A percentile compares a stretch with the other conserved stretches of the same genome.
These are phyloP conservation scores for Salix purpurea DNA, from an alignment of 345 rosid species.

Conservation along the genomic window DNA sequence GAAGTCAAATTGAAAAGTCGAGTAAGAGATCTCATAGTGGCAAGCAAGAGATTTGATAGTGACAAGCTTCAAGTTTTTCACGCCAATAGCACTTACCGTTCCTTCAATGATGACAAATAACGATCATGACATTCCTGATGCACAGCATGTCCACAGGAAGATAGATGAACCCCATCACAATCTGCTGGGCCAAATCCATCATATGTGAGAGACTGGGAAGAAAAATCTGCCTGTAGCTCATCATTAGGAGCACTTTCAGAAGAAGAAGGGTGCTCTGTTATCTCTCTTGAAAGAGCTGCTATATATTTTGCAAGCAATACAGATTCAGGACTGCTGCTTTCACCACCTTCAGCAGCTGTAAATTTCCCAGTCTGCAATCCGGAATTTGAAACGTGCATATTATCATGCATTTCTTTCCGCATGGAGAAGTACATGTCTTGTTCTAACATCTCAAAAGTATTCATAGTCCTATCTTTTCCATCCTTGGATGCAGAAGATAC, in stretches of 20 bases:
- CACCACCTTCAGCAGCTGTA: slow-evolving; percentile 31
- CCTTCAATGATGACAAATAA: slow-evolving; percentile 74
- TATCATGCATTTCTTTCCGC: slow-evolving; percentile 35
- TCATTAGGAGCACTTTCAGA: slow-evolving; percentile 36
- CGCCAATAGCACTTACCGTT: slow-evolving; percentile 46
- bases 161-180: slow-evolving; percentile 83
- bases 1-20: not conserved
- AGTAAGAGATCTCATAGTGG: not conserved
- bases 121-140: slow-evolving; percentile 89
- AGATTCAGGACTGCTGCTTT: slow-evolving; percentile 38
- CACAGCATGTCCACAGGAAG: slow-evolving; percentile 96
- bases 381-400: slow-evolving; percentile 17
- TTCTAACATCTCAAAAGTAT: slow-evolving; percentile 54
- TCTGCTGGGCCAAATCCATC: slow-evolving; percentile 71
- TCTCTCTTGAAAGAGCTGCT: slow-evolving; percentile 47
- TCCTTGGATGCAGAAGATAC: slow-evolving; percentile 35
- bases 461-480: slow-evolving; percentile 35
- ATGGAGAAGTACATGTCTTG: slow-evolving; percentile 49
- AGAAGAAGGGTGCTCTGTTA: slow-evolving; percentile 33
- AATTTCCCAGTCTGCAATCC: slow-evolving; percentile 20
- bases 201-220: slow-evolving; percentile 30
- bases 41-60: not conserved
- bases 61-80: not conserved
- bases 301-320: slow-evolving; percentile 43
- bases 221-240: slow-evolving; percentile 25